Conservation (phyloP, 805 yeast genomes). For the Isabelozyma heimii region DNA sequence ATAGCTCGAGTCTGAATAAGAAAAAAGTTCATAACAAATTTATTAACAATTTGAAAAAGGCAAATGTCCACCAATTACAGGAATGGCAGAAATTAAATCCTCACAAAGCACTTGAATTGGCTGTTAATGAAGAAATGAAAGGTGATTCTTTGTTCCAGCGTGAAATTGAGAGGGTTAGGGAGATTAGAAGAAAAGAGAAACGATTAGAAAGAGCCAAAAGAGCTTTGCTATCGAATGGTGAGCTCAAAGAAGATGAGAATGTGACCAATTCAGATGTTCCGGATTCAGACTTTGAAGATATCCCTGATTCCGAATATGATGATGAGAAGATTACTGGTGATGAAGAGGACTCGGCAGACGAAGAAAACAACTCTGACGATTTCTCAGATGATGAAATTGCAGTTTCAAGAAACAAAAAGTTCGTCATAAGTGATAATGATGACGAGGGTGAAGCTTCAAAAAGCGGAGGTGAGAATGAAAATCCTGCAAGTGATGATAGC, state of each 20-base stretch:
- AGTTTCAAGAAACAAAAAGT: slow-evolving; percentile 4
- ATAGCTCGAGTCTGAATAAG: neutral
- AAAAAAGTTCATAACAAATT: slow-evolving; percentile 14
- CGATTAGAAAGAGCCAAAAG: slow-evolving; percentile 33
- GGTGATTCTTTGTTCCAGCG: slow-evolving; percentile 47
- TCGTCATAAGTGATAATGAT: slow-evolving; percentile 8
- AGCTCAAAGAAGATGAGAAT: slow-evolving; percentile 11
- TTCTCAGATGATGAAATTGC: slow-evolving; percentile 12
- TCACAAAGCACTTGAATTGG: slow-evolving; percentile 26
- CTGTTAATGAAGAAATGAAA: slow-evolving; percentile 42
- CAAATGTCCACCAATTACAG: slow-evolving; percentile 44
- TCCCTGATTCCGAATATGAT: slow-evolving; percentile 10
- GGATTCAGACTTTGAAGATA: slow-evolving; percentile 7
- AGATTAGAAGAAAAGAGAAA: slow-evolving; percentile 43
- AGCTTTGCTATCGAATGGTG: slow-evolving; percentile 22
- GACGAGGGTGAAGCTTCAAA: slow-evolving; percentile 11
- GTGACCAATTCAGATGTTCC: slow-evolving; percentile 13
- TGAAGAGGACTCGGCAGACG: slow-evolving; percentile 13
- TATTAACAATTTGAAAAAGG: slow-evolving; percentile 35
- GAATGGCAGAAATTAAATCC: slow-evolving; percentile 4
- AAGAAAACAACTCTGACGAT: slow-evolving; percentile 13
- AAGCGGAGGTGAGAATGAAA: neutral
- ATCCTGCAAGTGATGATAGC: slow-evolving; percentile 21
- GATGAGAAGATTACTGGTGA: slow-evolving; percentile 17
- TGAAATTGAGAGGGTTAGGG: slow-evolving; percentile 48